These are phyloP conservation scores for Suillus subluteus DNA, from an alignment of 768 basidiomycete species.

Conservation along the genomic window DNA sequence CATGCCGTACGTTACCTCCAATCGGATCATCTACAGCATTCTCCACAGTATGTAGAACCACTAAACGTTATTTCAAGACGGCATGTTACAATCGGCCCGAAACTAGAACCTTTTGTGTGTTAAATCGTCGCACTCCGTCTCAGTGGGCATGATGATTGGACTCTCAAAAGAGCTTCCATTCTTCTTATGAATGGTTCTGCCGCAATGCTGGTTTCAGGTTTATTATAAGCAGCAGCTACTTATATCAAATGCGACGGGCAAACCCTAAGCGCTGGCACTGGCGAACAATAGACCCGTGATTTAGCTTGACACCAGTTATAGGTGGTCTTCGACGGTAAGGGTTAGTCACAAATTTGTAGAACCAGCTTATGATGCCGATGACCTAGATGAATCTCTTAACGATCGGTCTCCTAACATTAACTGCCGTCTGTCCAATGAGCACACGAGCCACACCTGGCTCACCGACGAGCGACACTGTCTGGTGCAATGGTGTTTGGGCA, in stretches of 20 bases:
- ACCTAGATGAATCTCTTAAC: not conserved
- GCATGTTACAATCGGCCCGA: not conserved
- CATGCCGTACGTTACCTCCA: not conserved
- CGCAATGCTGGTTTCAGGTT: constrained; percentile 2
- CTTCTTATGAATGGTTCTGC: not conserved
- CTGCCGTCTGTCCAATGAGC: not conserved
- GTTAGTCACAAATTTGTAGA: not conserved
- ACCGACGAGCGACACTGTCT: constrained; percentile 1
- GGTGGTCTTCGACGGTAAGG: not conserved
- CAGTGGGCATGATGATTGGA: not conserved
- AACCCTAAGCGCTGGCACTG: not conserved
- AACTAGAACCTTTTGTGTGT: not conserved
- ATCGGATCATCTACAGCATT: not conserved
- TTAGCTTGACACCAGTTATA: not conserved
- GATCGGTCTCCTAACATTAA: not conserved
- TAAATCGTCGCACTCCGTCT: not conserved
- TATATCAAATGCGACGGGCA: not conserved
- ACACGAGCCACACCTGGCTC: not conserved
- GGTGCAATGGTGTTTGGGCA: constrained; percentile 17
- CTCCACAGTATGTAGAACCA: not conserved
- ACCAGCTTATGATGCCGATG: not conserved
- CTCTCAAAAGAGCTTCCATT: not conserved
- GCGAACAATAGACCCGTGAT: not conserved
- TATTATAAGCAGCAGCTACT: constrained; percentile 4
- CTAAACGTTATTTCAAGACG: constrained; percentile 4